Base-by-base conservation (phyloP, 208 protist genomes). In the Tritrichomonas foetus region DNA sequence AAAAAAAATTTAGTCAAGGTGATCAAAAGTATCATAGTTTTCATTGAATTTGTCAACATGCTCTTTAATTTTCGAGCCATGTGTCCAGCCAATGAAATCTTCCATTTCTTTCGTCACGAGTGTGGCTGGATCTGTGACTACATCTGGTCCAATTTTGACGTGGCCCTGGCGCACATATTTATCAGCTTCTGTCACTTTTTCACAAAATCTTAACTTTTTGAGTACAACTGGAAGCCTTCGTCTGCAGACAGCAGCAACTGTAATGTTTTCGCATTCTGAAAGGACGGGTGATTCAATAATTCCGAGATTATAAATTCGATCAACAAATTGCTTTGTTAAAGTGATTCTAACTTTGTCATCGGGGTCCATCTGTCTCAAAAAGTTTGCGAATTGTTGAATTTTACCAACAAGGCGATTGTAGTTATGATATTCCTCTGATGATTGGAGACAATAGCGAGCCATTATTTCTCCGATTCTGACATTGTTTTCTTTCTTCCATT, bases 391-490 rank as follows among this genome's bases (percentile, higher is more conserved):
- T 53, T 64, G 36, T 41, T 93, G 89, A 36, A 69, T 93, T 74
- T 93, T 64, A 49, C 89, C 55, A 47, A 93, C 89, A 13, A 93
- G 41, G n/a, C 89, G 39, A 41, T 93, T 93, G 50, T 93, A 93
- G n/a, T 69, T 30, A 44, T 69, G 57, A 47, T 93, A 93, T 93
- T 93, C 89, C 8, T 93, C 89, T 22, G 55, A 69, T 53, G 20
- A 57, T 3, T 89, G 14, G 50, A 93, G 50, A 64, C 57, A 50
- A 72, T 72, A 93, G 14, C 55, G 55, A 41, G 20, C 33, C 0
- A 93, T 33, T 30, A 93, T 11, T 66, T 93, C 50, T 16, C 89
- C 33, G 33, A 44, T n/a, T 44, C 57, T 13, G 14, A 93, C 5
- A 33, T 93, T 64, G n/a, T 93, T 69, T 39, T 93, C 89, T 50